A percentile compares a stretch with the other conserved stretches of the same genome.
These are phyloP conservation scores for Naganishia vishniacii DNA, from an alignment of 768 basidiomycete species.

Conservation along the genomic window DNA sequence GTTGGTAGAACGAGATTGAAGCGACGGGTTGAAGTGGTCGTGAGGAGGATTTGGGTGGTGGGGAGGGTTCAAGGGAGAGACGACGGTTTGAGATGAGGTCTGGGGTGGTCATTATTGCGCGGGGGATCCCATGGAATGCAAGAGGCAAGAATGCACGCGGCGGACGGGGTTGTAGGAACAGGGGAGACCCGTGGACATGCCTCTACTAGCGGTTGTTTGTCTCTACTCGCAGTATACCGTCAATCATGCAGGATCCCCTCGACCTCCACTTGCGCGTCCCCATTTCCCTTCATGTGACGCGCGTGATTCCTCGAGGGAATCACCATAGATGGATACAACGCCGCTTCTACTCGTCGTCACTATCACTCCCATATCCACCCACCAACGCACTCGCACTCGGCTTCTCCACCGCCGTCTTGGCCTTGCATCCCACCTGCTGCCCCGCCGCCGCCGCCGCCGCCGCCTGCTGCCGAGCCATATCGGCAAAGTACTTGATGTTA, in stretches of 20 bases:
- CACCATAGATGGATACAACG: not conserved
- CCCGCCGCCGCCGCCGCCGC: no score
- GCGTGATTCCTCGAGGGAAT: not conserved
- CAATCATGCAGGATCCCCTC: no score
- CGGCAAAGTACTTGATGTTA: constrained; percentile 82
- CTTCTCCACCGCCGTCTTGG: constrained; percentile 19
- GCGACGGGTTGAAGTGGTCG: not conserved
- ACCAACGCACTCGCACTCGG: constrained; percentile 37
- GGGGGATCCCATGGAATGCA: no score
- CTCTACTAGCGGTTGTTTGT: no score
- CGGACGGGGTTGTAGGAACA: no score
- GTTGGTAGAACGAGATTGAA: constrained; percentile 12
- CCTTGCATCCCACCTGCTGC: constrained; percentile 56
- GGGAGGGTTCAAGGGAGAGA: no score
- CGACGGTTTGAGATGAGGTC: no score
- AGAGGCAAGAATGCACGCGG: no score
- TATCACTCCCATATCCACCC: constrained; percentile 47
- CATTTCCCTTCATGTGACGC: constrained; percentile 6
- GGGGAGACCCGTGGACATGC: no score
- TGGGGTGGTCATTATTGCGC: no score
- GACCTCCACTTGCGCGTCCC: constrained; percentile 2
- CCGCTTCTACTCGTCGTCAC: constrained; percentile 20
- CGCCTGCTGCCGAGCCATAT: constrained; percentile 56
- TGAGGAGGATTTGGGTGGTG: no score
- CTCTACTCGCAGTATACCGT: no score